These are phyloP conservation scores for Russula emetica DNA, from an alignment of 768 basidiomycete genomes.

Conservation along the genomic window DNA sequence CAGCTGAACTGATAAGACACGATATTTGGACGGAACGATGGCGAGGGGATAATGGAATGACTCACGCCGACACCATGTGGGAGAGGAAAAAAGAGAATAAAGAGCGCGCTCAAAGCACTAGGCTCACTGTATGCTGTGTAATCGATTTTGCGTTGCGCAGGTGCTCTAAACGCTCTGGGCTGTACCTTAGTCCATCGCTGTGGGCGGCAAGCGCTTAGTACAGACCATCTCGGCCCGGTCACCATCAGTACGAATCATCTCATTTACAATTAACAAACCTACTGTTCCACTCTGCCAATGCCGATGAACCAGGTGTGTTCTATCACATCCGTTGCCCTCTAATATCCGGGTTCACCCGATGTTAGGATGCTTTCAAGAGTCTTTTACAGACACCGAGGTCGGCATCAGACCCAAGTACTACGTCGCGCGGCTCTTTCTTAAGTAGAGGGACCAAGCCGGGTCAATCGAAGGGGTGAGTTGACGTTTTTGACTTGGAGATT, in stretches of 20 bases:
- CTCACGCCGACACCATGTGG: conserved; percentile 11
- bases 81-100: background rate
- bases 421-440: conserved; percentile 37
- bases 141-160: background rate
- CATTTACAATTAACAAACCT: background rate
- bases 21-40: background rate
- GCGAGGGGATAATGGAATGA: background rate
- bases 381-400: conserved; percentile 41
- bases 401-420: conserved; percentile 28
- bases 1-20: background rate
- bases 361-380: conserved; percentile 56
- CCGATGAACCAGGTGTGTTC: conserved; percentile 26
- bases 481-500: background rate
- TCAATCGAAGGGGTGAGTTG: conserved; percentile 25
- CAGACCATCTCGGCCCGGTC: background rate
- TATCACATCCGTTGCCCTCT: background rate
- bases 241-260: too few species aligned
- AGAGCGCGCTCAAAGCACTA: background rate
- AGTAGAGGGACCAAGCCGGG: conserved; percentile 27
- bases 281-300: background rate
- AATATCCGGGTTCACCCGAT: background rate
- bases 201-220: background rate
- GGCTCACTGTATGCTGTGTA: background rate
- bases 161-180: background rate
- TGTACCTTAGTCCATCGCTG: background rate